Evolutionary conservation across 2,329 filamentous ascomycete species (phyloP), one percentile per base, ranked within the genome.

Genomic region (Ophidiomyces ophidiicola): DNA sequence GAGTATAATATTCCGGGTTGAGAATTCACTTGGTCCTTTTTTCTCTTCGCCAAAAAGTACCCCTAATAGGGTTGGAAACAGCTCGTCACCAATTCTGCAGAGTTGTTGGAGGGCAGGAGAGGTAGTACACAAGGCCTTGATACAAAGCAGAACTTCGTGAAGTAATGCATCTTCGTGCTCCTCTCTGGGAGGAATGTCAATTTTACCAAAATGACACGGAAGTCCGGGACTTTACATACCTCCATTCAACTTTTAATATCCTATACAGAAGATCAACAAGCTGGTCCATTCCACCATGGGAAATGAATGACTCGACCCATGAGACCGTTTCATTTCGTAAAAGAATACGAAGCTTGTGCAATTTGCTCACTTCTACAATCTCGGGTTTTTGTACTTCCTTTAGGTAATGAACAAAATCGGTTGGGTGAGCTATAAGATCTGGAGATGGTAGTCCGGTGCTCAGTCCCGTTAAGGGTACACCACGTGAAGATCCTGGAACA

Each of bases 31-130:
- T 0, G 90, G 90, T 0, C 90, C 90, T 59, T 96, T 96, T 67
- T 87, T 92, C 57, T 96, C 88, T n/a, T 92, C 84, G 53, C 94
- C 87, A 53, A 96, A 96, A 28, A 96, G 70, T 80, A 96, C 86
- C 43, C 75, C 74, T 32, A 96, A 64, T 32, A 98, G 67, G 18
- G 83, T 82, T 1, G 88, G 85, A 53, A 96, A 94, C 6, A 98
- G 70, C 0, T 80, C 79, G 4, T 70, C 67, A 49, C 92, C 84
- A 42, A 94, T 83, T 6, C 76, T 75, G 48, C 82, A 74, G 5
- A 98, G 73, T 54, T 88, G 82, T 48, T 82, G 75, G 52, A 94
- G 70, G 1, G 86, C 90, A 24, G 84, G 71, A 11, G 83, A 86
- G 1, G 88, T 94, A 1, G 90, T 98, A 56, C 85, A 93, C 2